Base-by-base conservation (phyloP, 2,329 filamentous ascomycete species). In the Penicillium brevicompactum region DNA sequence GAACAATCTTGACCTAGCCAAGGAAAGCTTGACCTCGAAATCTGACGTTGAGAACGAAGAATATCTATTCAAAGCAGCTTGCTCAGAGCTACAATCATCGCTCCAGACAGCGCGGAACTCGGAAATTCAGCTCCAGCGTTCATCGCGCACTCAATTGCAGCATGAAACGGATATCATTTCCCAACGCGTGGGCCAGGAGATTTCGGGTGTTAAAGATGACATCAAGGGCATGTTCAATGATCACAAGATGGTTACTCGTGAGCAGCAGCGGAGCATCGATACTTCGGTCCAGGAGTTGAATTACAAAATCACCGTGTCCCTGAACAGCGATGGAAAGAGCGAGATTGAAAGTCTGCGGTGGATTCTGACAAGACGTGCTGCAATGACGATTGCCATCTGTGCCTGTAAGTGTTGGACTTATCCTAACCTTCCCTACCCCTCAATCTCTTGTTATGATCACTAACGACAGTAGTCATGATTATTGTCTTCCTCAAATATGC, bases 171-270 rank as follows among this genome's bases (percentile, higher is more conserved):
- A 99, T 72, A 96, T 96, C 16, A 73, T 97, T 51, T 87, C 85
- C 52, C 94, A 97, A 77, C 84, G 87, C 46, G 80, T 97, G 55
- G 90, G 87, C 32, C 92, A 97, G 74, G 92, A 97, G 70, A 81
- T 92, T 24, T 77, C 87, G 52, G 88, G 84, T 32, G 78, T 97
- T 56, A 94, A 91, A 66, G 93, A 99, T 70, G 91, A 92, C 52
- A 82, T 97, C n/a, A 91, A 92, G 71, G 93, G 91, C 54, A 89
- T 97, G 82, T 97, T 97, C 72, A 93, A 97, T 69, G 93, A 99
- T 71, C 86, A 95, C 42, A 94, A 93, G 72, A 96, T 97, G 90
- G 85, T 86, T 2, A 92, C 96, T 1, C 81, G 92, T 51, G 90
- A 93, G 73, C 90, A 97, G 72, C 92, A 97, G 75, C 87, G 92